Evolutionary conservation across 129 eudicot genomes (phyloP).

Genomic region (Ambrosia trifida): DNA sequence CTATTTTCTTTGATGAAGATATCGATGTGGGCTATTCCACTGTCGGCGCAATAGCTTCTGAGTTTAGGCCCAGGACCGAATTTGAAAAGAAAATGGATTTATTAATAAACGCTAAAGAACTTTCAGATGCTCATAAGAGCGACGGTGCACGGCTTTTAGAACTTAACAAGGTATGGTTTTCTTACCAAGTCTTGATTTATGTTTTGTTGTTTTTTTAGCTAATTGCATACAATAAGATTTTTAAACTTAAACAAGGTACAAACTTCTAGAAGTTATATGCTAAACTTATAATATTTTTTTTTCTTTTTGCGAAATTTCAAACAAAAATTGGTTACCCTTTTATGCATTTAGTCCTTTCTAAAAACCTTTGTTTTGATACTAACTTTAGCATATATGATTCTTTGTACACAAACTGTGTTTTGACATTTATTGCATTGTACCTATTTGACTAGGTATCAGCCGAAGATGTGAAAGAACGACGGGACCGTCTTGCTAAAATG

Average conservation of each 20-base stretch:
- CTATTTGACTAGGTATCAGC: conserved; percentile 60
- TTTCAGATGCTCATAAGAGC: conserved; percentile 77
- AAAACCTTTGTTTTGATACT: not conserved
- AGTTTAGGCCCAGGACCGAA: conserved; percentile 85
- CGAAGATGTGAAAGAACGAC: conserved; percentile 82
- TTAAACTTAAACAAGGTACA: not conserved
- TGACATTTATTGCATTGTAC: not conserved
- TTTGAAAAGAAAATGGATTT: conserved; percentile 85
- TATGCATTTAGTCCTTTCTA: not conserved
- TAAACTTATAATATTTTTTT: too few species aligned
- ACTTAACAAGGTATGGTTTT: conserved; percentile 66
- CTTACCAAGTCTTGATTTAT: conserved; percentile 1
- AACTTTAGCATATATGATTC: not conserved
- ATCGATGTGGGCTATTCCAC: conserved; percentile 62
- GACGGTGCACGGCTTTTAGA: conserved; percentile 93
- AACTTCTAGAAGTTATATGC: not conserved
- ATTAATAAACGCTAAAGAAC: conserved; percentile 54
- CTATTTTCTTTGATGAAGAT: conserved; percentile 66
- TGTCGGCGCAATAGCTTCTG: conserved; percentile 93
- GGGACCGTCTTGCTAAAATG: conserved; percentile 86
- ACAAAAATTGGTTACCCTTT: not conserved
- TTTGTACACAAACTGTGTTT: not conserved
- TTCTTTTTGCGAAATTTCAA: not conserved
- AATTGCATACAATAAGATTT: not conserved
- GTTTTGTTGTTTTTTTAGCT: conserved; percentile 3